Percentiles rank a stretch among this genome's conserved stretches.
These are phyloP conservation scores for Scutellaria galericulata DNA, from an alignment of 257 asterid genomes.

Conservation along the genomic window DNA sequence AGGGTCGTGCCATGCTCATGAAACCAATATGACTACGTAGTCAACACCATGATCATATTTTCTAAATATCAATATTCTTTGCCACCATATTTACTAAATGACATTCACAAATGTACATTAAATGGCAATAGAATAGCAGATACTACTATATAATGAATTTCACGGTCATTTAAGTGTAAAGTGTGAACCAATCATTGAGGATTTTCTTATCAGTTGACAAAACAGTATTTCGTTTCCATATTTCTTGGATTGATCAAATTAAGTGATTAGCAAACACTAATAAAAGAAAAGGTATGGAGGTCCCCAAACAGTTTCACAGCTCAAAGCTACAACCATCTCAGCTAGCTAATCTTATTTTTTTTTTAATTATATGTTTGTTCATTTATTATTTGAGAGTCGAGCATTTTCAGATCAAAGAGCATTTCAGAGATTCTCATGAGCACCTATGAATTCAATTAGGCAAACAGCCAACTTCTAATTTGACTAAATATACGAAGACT, in stretches of 20 bases:
- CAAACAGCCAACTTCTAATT: neutral
- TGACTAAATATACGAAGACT: slow-evolving; percentile 8
- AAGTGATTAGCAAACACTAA: neutral
- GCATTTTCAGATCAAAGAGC: neutral
- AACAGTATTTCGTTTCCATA: neutral
- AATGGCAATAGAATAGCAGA: neutral
- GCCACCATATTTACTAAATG: neutral
- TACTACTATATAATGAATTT: neutral
- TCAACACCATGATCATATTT: neutral
- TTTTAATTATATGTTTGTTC: no score
- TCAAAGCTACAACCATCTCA: neutral
- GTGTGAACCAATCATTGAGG: neutral
- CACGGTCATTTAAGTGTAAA: slow-evolving; percentile 12
- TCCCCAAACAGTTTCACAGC: neutral
- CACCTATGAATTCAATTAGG: slow-evolving; percentile 20
- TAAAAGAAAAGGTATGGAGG: neutral
- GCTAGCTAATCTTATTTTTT: neutral
- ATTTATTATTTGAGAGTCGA: neutral
- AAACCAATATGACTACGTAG: slow-evolving; percentile 18
- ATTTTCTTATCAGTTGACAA: slow-evolving; percentile 10
- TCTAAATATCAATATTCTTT: neutral
- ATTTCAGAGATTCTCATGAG: neutral
- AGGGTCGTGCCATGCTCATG: slow-evolving; percentile 23
- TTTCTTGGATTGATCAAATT: neutral
- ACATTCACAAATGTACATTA: neutral